A percentile compares a stretch with the other conserved stretches of the same genome.
These are phyloP conservation scores for Colletotrichum falcatum DNA, from an alignment of 2,329 filamentous ascomycete species.

Conservation along the genomic window DNA sequence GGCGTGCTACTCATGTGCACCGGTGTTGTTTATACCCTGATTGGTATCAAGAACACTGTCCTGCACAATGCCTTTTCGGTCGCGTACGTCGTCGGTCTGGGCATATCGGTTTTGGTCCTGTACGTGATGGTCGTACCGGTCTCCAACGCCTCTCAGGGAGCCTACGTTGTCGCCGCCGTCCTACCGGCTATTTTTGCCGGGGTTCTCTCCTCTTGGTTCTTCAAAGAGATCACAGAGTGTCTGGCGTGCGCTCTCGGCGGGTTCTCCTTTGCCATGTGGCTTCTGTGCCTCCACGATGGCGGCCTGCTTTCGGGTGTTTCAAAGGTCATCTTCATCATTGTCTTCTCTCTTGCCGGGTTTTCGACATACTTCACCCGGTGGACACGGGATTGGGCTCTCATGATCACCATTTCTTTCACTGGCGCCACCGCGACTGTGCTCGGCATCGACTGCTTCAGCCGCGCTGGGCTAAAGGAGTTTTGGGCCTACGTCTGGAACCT, in stretches of 20 bases:
- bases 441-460: conserved; percentile 90
- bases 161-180: conserved; percentile 83
- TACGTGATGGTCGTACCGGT: conserved; percentile 90
- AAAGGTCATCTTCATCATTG: conserved; percentile 81
- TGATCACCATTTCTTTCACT: conserved; percentile 80
- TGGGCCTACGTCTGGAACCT: conserved; percentile 93
- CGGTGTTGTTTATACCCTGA: conserved; percentile 77
- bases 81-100: conserved; percentile 77
- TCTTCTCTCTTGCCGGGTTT: conserved; percentile 76
- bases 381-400: conserved; percentile 83
- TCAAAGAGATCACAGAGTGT: conserved; percentile 83
- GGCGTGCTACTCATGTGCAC: conserved; percentile 81
- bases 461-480: conserved; percentile 94
- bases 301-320: conserved; percentile 72
- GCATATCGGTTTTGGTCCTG: conserved; percentile 83
- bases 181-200: conserved; percentile 81
- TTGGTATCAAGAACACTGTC: conserved; percentile 86
- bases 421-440: conserved; percentile 84
- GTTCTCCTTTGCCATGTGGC: conserved; percentile 91
- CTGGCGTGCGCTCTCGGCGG: conserved; percentile 90
- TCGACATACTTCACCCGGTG: conserved; percentile 82
- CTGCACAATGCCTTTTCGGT: conserved; percentile 85
- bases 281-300: conserved; percentile 81
- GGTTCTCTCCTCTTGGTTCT: conserved; percentile 75
- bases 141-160: conserved; percentile 81